Base-by-base conservation (phyloP, 2,329 filamentous ascomycete genomes). In the Akanthomyces muscarius region DNA sequence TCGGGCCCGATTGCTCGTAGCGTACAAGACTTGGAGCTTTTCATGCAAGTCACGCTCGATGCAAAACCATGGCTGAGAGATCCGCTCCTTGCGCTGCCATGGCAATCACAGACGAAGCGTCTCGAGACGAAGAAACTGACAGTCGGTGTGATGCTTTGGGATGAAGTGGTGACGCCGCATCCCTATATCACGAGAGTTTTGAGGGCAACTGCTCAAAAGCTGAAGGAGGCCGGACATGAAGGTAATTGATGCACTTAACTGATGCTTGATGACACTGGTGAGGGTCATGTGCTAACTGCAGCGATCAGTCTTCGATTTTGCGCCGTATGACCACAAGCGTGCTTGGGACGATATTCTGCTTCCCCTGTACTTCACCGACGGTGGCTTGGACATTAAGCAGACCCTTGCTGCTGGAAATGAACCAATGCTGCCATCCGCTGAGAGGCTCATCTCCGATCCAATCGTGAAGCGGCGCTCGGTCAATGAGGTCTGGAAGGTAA, bases 341-440 rank as follows among this genome's bases (percentile, higher is more conserved):
- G 79, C 80, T 0, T 73, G 82, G 66, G 75, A 78, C 48, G 71
- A 82, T 16, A 71, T 81, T 21, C 8, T 44, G 55, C 62, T 60
- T n/a, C 36, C 38, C 38, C 70, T 83, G 1, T 86, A 86, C 70
- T 87, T 83, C 68, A 70, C 76, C 4, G 86, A 88, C 66, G 85
- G 83, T 41, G 86, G 78, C 2, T 73, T 73, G 18, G 79, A 82
- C 64, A 80, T 81, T 50, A 70, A 68, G 2, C 76, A 75, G 5
- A 77, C 78, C 1, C 76, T 87, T 4, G 73, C 76, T 3, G 73
- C 75, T 2, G 81, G 80, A 0, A 80, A 79, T 2, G 85, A 88
- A 67, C 84, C 85, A 0, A 76, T 77, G 70, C 73, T 78, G 0
- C 83, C 84, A 0, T 72, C 87, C 0, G 78, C 82, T 1, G 73